These are phyloP conservation scores for Tremella yokohamensis DNA, from an alignment of 768 basidiomycete species.

Conservation along the genomic window DNA sequence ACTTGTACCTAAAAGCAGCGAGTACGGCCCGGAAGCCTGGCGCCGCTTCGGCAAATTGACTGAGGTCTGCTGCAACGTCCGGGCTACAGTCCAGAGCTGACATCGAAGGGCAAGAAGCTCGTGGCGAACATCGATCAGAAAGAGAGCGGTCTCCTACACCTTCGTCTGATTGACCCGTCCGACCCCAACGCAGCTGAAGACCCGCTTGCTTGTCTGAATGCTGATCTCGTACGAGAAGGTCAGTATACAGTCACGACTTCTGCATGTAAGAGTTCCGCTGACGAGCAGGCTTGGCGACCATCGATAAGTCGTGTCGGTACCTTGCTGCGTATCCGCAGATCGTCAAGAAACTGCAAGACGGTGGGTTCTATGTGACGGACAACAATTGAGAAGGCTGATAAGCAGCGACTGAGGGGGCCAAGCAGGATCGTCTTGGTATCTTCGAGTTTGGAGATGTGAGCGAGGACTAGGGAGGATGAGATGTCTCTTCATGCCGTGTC, in stretches of 20 bases:
- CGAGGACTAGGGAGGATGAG: constrained; percentile 35
- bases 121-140: constrained; percentile 89
- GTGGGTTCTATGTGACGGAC: constrained; percentile 30
- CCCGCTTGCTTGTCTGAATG: constrained; percentile 77
- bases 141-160: constrained; percentile 73
- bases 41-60: constrained; percentile 79
- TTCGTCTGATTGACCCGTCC: constrained; percentile 85
- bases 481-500: background rate
- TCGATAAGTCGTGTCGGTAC: constrained; percentile 48
- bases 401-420: constrained; percentile 48
- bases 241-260: constrained; percentile 12
- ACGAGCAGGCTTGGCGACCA: constrained; percentile 42
- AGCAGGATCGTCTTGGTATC: constrained; percentile 48
- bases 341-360: constrained; percentile 41
- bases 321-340: constrained; percentile 46
- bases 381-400: too few relatives aligned
- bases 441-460: constrained; percentile 51
- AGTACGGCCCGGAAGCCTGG: constrained; percentile 79
- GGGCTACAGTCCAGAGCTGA: background rate
- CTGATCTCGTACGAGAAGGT: constrained; percentile 83
- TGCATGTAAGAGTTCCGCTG: background rate
- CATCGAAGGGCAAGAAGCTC: constrained; percentile 73
- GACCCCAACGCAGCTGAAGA: constrained; percentile 67
- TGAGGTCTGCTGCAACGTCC: constrained; percentile 54
- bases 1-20: constrained; percentile 72